Percentiles rank a stretch among this genome's conserved stretches.
These are phyloP conservation scores for Ophiostoma himal-ulmi DNA, from an alignment of 2,329 filamentous ascomycete species.

Conservation along the genomic window DNA sequence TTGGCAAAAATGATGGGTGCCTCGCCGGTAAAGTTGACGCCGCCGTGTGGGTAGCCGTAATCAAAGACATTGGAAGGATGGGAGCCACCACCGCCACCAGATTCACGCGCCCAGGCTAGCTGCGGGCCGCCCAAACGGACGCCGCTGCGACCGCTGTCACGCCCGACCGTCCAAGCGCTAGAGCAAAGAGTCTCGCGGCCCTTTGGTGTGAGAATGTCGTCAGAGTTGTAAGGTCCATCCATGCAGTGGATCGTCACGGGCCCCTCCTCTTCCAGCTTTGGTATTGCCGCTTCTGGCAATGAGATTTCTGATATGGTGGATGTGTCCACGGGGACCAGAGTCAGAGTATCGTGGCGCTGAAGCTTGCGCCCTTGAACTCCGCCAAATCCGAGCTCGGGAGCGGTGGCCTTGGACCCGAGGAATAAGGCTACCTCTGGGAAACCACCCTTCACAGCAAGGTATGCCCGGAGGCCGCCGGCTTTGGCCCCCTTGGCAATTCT, in stretches of 20 bases:
- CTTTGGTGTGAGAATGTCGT: neutral
- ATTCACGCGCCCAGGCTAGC: neutral
- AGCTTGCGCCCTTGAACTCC: conserved; percentile 9
- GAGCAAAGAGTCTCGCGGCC: conserved; percentile 7
- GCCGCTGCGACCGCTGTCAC: neutral
- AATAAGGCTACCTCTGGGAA: conserved; percentile 2
- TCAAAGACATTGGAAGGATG: conserved; percentile 10
- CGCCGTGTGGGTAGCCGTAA: conserved; percentile 6
- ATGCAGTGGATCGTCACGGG: neutral
- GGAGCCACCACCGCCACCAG: conserved; percentile 1
- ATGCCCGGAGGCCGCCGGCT: neutral
- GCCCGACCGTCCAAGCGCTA: neutral
- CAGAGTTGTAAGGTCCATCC: conserved; percentile 11
- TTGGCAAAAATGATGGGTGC: neutral
- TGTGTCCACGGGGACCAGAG: neutral
- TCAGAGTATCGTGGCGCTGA: neutral
- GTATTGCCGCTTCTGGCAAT: neutral
- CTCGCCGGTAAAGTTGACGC: conserved; percentile 9
- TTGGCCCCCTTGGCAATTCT: neutral
- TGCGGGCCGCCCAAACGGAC: neutral
- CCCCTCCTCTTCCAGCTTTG: neutral
- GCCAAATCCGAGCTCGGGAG: neutral
- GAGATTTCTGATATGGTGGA: neutral
- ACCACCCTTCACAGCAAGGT: neutral
- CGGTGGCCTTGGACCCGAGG: neutral